Conservation (phyloP, 352 stramenopile species). For the Thraustochytrium aureum region DNA sequence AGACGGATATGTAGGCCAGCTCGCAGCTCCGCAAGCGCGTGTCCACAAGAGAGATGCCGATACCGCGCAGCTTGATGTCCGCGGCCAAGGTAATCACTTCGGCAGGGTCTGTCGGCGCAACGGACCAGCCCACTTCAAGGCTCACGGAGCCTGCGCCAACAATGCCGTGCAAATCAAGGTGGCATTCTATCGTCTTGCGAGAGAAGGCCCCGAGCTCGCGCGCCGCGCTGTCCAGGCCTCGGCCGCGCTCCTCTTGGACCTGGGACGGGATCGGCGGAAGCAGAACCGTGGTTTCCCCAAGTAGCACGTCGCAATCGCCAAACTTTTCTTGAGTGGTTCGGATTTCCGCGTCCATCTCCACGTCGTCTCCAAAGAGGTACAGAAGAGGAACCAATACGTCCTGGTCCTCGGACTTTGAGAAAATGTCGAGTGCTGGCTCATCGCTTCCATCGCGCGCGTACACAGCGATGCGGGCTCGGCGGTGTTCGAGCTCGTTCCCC, state of each 20-base stretch:
- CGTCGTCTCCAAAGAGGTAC: constrained; percentile 46
- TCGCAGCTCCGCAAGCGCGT: constrained; percentile 23
- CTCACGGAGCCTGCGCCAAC: background rate
- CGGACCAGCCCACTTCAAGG: constrained; percentile 15
- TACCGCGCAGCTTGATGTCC: constrained; percentile 7
- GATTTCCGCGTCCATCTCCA: constrained; percentile 42
- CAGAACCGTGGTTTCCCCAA: constrained; percentile 4
- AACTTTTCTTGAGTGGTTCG: background rate
- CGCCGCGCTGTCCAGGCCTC: background rate
- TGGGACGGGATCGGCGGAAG: background rate
- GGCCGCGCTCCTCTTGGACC: background rate
- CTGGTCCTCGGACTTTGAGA: background rate
- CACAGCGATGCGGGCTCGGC: background rate
- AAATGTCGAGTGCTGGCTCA: background rate
- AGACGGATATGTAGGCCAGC: constrained; percentile 36
- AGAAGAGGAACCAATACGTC: constrained; percentile 18
- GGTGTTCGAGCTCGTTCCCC: constrained; percentile 4
- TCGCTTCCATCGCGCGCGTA: constrained; percentile 27
- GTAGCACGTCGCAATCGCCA: constrained; percentile 29
- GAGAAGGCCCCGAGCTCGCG: background rate
- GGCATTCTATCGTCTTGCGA: background rate
- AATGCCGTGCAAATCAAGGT: background rate
- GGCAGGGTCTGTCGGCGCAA: background rate
- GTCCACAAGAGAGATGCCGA: constrained; percentile 42
- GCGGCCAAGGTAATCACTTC: background rate